Evolutionary conservation across 345 rosid genomes (phyloP).

Genomic region (Anastatica hierochuntica): DNA sequence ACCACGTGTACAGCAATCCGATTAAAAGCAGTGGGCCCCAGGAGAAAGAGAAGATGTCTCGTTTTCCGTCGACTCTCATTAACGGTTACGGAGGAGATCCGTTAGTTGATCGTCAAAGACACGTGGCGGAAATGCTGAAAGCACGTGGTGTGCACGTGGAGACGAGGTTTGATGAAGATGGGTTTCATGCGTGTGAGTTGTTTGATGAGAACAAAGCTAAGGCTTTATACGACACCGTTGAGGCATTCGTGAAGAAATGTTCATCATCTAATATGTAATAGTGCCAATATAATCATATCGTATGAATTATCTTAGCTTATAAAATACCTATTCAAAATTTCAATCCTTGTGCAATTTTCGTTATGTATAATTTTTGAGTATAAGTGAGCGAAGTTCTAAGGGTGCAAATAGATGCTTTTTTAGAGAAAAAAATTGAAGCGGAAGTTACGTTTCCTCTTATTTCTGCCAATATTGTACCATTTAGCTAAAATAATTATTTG

Average conservation of each 20-base stretch:
- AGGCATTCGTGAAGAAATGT: conserved; percentile 29
- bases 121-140: conserved; percentile 39
- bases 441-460: no score
- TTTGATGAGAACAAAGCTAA: conserved; percentile 40
- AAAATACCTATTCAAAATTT: no score
- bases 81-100: conserved; percentile 72
- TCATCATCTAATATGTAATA: conserved; percentile 2
- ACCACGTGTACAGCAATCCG: conserved; percentile 69
- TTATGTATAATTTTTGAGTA: no score
- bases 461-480: no score
- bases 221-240: conserved; percentile 22
- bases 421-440: no score
- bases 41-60: conserved; percentile 33
- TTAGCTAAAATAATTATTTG: no score
- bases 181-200: conserved; percentile 61
- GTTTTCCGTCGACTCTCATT: conserved; percentile 42
- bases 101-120: conserved; percentile 54
- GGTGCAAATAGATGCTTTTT: no score
- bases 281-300: neutral
- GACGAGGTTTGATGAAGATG: conserved; percentile 35
- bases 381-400: no score
- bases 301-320: no score
- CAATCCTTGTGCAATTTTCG: no score
- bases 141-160: conserved; percentile 53
- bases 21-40: conserved; percentile 17